A percentile compares a stretch with the other conserved stretches of the same genome.
Conservation (phyloP, 331 rosid species). For the Pyracantha coccinea region DNA sequence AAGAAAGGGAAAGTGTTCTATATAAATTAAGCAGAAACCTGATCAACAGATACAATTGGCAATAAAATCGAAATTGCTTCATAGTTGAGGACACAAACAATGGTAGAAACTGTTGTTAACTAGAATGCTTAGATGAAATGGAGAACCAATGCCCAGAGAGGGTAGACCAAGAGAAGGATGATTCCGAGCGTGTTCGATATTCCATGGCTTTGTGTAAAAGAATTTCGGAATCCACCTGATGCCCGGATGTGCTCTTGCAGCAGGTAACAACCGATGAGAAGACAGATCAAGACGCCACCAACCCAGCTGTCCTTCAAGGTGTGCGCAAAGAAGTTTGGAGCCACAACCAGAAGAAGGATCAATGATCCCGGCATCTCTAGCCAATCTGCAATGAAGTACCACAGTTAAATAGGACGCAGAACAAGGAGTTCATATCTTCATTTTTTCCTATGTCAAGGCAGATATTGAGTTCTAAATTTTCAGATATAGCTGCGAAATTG, state of each 20-base stretch:
- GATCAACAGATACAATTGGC: no score
- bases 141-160: slow-evolving; percentile 54
- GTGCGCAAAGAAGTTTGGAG: slow-evolving; percentile 56
- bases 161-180: slow-evolving; percentile 61
- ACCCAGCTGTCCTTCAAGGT: slow-evolving; percentile 55
- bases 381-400: slow-evolving; percentile 48
- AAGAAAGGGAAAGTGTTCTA: no score
- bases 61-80: no score
- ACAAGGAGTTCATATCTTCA: neutral
- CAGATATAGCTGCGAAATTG: neutral
- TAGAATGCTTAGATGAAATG: slow-evolving; percentile 27
- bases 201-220: slow-evolving; percentile 77
- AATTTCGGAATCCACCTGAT: slow-evolving; percentile 83
- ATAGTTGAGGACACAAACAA: neutral
- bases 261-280: slow-evolving; percentile 70
- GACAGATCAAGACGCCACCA: slow-evolving; percentile 54
- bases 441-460: neutral
- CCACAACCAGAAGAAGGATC: slow-evolving; percentile 70
- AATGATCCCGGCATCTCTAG: slow-evolving; percentile 81
- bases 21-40: no score
- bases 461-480: neutral
- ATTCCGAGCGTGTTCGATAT: slow-evolving; percentile 83
- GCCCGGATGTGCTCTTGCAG: slow-evolving; percentile 90
- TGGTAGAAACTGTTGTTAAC: neutral
- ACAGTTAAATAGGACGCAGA: neutral